phyloP scores from a whole-genome alignment of 106 monocot genomes.

The Allium sativum region DNA sequence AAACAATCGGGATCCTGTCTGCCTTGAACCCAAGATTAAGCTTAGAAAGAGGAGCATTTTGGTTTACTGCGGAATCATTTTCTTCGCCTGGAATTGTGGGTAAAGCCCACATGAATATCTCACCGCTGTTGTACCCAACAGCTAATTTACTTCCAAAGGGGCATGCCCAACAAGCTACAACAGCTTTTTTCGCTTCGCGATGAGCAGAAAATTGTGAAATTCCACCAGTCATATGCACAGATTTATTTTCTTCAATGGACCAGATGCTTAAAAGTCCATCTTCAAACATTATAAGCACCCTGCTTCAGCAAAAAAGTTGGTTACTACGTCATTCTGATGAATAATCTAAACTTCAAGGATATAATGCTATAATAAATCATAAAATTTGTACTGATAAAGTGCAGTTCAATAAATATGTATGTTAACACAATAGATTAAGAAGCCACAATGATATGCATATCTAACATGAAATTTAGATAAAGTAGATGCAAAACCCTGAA shows the following conservation, averaged over 20 bases:
- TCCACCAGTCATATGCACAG: slow-evolving; percentile 38
- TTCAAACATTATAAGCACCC: slow-evolving; percentile 67
- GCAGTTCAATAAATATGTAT: not conserved
- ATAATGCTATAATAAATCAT: not conserved
- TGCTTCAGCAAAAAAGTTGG: slow-evolving; percentile 9
- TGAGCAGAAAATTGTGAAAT: slow-evolving; percentile 16
- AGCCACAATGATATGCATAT: too few species aligned
- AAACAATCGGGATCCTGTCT: slow-evolving; percentile 61
- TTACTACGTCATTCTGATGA: not conserved
- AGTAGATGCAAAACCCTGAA: too few species aligned
- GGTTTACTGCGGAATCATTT: slow-evolving; percentile 5
- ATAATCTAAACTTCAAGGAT: slow-evolving; percentile 4
- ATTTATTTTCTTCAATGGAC: slow-evolving; percentile 63
- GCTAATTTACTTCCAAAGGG: slow-evolving; percentile 63
- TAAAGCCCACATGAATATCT: slow-evolving; percentile 62
- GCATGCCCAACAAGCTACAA: slow-evolving; percentile 73
- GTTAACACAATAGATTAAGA: too few species aligned
- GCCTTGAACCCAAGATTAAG: slow-evolving; percentile 85
- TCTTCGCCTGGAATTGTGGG: slow-evolving; percentile 29
- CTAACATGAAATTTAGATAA: too few species aligned
- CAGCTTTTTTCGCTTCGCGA: slow-evolving; percentile 38
- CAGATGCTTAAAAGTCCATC: slow-evolving; percentile 66
- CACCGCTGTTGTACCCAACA: slow-evolving; percentile 69
- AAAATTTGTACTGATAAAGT: not conserved
- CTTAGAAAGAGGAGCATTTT: slow-evolving; percentile 56